Evolutionary conservation across 1,284 basidiomycete genomes (phyloP).

Genomic region (Microstroma glucosiphilum): DNA sequence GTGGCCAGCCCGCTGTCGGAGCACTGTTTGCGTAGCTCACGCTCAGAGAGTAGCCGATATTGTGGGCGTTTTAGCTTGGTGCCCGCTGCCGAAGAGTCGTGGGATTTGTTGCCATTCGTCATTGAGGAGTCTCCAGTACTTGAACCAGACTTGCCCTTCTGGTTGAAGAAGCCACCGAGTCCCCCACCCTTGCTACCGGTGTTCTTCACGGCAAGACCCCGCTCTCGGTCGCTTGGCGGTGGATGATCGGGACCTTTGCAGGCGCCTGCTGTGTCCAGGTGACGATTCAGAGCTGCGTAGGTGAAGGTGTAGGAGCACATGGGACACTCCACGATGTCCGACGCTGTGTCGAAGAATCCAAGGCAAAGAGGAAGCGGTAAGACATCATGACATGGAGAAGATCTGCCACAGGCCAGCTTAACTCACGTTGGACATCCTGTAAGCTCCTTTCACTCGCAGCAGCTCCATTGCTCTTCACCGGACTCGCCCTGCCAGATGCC

Average conservation of each 20-base stretch:
- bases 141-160: slow-evolving; percentile 3
- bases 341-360: slow-evolving; percentile 6
- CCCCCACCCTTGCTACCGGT: neutral
- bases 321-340: slow-evolving; percentile 31
- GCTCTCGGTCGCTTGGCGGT: slow-evolving; percentile 19
- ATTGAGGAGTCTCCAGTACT: slow-evolving; percentile 9
- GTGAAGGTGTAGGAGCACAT: slow-evolving; percentile 39
- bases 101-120: neutral
- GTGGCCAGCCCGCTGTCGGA: slow-evolving; percentile 25
- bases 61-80: slow-evolving; percentile 37
- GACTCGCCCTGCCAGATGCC: too few species aligned
- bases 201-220: slow-evolving; percentile 18
- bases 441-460: too few species aligned
- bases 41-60: slow-evolving; percentile 34
- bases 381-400: too few species aligned
- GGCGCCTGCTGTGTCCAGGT: slow-evolving; percentile 27
- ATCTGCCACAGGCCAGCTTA: too few species aligned
- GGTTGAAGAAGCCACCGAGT: slow-evolving; percentile 21
- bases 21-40: slow-evolving; percentile 36
- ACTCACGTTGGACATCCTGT: too few species aligned
- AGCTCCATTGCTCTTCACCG: too few species aligned
- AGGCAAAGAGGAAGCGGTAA: too few species aligned
- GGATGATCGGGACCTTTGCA: slow-evolving; percentile 28
- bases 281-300: slow-evolving; percentile 32
- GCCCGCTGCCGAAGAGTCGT: slow-evolving; percentile 2